Conservation (phyloP, 257 asterid species). For the Solanum pennellii region DNA sequence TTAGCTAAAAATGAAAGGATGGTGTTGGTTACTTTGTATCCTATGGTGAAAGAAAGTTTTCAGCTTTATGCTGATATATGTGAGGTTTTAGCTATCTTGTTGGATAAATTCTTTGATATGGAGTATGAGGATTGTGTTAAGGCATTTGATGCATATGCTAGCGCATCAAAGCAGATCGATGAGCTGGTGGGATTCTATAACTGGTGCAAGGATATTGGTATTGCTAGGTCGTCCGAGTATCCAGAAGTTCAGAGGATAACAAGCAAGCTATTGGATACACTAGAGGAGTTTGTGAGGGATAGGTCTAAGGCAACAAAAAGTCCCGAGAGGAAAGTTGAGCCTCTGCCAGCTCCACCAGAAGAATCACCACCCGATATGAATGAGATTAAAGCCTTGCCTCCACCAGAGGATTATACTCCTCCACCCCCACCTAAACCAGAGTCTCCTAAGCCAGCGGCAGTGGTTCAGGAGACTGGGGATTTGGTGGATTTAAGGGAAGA, state of each 20-base stretch:
- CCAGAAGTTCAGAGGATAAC: slow-evolving; percentile 54
- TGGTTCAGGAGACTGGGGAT: slow-evolving; percentile 34
- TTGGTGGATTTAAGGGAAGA: slow-evolving; percentile 65
- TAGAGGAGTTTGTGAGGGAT: slow-evolving; percentile 67
- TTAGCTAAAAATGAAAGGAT: slow-evolving; percentile 56
- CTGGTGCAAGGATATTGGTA: slow-evolving; percentile 65
- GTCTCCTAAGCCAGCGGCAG: slow-evolving; percentile 27
- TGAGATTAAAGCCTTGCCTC: slow-evolving; percentile 49
- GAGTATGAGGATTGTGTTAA: slow-evolving; percentile 54
- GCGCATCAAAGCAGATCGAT: slow-evolving; percentile 48
- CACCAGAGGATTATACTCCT: slow-evolving; percentile 33
- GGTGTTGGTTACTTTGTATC: slow-evolving; percentile 44
- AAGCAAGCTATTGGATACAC: slow-evolving; percentile 48
- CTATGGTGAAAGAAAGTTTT: slow-evolving; percentile 48
- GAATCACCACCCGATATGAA: slow-evolving; percentile 41
- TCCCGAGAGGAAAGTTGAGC: slow-evolving; percentile 40
- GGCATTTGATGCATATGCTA: slow-evolving; percentile 43
- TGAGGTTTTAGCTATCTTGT: slow-evolving; percentile 49
- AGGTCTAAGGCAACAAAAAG: slow-evolving; percentile 45
- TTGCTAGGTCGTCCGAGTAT: slow-evolving; percentile 41
- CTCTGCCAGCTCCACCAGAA: slow-evolving; percentile 20
- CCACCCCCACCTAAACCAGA: slow-evolving; percentile 51
- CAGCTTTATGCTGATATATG: slow-evolving; percentile 48
- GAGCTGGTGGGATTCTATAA: slow-evolving; percentile 38
- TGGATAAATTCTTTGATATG: slow-evolving; percentile 59